Conservation (phyloP, 1,284 basidiomycete genomes). For the Cryptococcus jaspeensis region DNA sequence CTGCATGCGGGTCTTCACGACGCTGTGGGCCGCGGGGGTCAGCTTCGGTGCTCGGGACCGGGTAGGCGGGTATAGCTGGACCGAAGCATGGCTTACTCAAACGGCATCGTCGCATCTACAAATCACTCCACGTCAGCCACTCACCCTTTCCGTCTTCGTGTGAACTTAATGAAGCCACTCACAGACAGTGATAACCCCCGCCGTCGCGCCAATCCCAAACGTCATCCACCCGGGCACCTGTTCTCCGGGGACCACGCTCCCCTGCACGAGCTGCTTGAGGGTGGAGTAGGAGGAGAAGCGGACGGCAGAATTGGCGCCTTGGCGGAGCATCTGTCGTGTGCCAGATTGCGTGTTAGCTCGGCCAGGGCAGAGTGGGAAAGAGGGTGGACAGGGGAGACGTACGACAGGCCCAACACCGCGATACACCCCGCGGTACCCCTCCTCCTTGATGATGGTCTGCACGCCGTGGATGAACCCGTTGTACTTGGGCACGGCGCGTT, state of each 20-base stretch:
- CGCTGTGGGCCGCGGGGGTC: slow-evolving; percentile 55
- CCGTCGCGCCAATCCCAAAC: slow-evolving; percentile 89
- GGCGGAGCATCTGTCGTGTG: slow-evolving; percentile 82
- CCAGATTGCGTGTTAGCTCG: too few species aligned
- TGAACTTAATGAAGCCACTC: too few species aligned
- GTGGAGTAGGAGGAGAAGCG: slow-evolving; percentile 96
- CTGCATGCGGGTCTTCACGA: slow-evolving; percentile 98
- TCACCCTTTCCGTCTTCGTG: neutral
- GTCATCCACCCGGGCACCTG: slow-evolving; percentile 83
- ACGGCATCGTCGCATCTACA: slow-evolving; percentile 70
- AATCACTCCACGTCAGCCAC: neutral
- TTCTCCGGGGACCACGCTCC: slow-evolving; percentile 77
- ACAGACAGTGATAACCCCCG: slow-evolving; percentile 93
- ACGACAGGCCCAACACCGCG: slow-evolving; percentile 92
- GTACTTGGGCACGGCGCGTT: slow-evolving; percentile 78
- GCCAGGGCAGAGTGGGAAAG: neutral
- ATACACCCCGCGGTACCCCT: slow-evolving; percentile 78
- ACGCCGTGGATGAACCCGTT: slow-evolving; percentile 88
- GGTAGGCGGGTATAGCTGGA: neutral
- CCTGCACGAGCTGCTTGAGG: slow-evolving; percentile 87
- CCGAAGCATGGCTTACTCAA: slow-evolving; percentile 74
- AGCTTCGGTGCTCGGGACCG: neutral
- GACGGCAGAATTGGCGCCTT: slow-evolving; percentile 95
- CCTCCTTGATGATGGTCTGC: slow-evolving; percentile 72
- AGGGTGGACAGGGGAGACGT: slow-evolving; percentile 41